These are phyloP conservation scores for Phialophora tarda DNA, from an alignment of 2,329 filamentous ascomycete species.

Conservation along the genomic window DNA sequence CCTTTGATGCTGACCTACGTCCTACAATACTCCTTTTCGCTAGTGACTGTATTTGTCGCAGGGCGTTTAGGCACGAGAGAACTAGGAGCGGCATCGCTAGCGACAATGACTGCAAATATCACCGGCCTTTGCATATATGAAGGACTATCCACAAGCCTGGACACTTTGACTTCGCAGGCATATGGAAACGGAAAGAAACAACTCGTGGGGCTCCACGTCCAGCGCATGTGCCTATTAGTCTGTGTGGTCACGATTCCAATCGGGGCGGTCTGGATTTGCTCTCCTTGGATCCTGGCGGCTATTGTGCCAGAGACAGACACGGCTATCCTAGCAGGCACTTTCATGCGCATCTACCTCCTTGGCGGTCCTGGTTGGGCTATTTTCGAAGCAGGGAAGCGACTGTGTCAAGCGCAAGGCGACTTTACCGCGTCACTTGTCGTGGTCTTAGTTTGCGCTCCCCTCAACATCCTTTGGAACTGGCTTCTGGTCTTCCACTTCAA, in stretches of 20 bases:
- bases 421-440: conserved; percentile 77
- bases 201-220: conserved; percentile 75
- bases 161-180: conserved; percentile 84
- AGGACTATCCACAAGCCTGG: conserved; percentile 79
- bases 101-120: conserved; percentile 74
- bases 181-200: conserved; percentile 83
- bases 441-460: conserved; percentile 74
- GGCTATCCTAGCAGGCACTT: conserved; percentile 69
- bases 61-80: conserved; percentile 70
- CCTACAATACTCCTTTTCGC: conserved; percentile 60
- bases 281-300: conserved; percentile 61
- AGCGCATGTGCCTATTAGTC: conserved; percentile 74
- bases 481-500: conserved; percentile 68
- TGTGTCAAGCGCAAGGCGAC: conserved; percentile 76
- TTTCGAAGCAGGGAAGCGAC: conserved; percentile 76
- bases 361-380: conserved; percentile 72
- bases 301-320: conserved; percentile 70
- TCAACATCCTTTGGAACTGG: conserved; percentile 75
- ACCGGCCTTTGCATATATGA: conserved; percentile 73
- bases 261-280: conserved; percentile 67
- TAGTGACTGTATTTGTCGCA: conserved; percentile 72
- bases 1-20: conserved; percentile 40
- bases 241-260: conserved; percentile 70
- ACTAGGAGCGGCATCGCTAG: conserved; percentile 64
- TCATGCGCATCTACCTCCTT: conserved; percentile 68